Evolutionary conservation across 208 protist species (phyloP).

Genomic region (Acanthamoeba lenticulata): DNA sequence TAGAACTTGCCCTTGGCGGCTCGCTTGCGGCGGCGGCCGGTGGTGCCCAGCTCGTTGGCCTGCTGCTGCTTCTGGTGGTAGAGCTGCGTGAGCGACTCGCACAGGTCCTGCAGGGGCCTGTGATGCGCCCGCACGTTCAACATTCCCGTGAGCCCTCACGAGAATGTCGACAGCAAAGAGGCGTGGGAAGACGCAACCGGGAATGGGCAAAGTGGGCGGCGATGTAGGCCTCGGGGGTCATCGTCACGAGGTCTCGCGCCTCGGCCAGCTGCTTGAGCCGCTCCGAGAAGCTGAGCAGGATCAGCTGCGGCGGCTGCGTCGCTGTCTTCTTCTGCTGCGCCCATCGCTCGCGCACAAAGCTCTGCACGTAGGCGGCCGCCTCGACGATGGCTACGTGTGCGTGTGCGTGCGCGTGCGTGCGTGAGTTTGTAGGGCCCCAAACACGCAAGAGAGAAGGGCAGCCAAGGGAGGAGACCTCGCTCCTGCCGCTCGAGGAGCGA

Average conservation of each 20-base stretch:
- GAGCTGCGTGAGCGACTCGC: slow-evolving; percentile 28
- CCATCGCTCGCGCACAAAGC: not conserved
- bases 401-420: not conserved
- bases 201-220: not conserved
- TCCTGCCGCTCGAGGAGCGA: not conserved
- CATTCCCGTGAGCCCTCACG: too few relatives aligned
- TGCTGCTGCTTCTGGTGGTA: slow-evolving; percentile 36
- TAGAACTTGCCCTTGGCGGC: slow-evolving; percentile 41
- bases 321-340: not conserved
- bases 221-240: slow-evolving; percentile 27
- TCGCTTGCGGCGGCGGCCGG: not conserved
- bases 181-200: too few relatives aligned
- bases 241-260: not conserved
- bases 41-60: not conserved
- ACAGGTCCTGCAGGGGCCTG: slow-evolving; percentile 1
- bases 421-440: not conserved
- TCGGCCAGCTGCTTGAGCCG: not conserved
- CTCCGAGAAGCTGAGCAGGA: slow-evolving; percentile 8
- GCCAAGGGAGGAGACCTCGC: not conserved
- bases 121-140: too few relatives aligned
- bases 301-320: not conserved
- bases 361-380: not conserved
- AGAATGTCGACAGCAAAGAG: too few relatives aligned
- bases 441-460: not conserved
- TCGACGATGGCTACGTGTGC: not conserved